Base-by-base conservation (phyloP, 148 eudicot species). In the Pouteria glomerata region DNA sequence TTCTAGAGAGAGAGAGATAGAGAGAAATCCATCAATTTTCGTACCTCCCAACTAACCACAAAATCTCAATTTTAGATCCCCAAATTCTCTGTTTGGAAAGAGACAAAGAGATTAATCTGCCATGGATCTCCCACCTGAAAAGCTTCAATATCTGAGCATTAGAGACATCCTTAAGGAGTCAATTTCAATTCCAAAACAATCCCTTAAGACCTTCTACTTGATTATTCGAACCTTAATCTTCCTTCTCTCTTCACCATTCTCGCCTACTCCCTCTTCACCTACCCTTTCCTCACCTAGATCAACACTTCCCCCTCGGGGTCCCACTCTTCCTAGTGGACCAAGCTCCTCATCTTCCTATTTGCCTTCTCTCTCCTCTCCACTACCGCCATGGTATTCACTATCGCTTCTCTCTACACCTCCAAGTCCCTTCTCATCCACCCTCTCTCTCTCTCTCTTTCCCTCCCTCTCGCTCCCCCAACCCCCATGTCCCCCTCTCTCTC, bases 161-260 rank as follows among this genome's bases (percentile, higher is more conserved):
- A 24, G 82, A 8, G n/a, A n/a, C n/a, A n/a, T 91, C 57, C 31
- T 94, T 4, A 81, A 78, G 29, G 97, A 91, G 76, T 89, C 98
- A 47, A 85, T 77, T 55, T 63, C 91, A 67, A 94, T 91, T 74
- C 98, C 98, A 4, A 89, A 72, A 48, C 87, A 67, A 10, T 87
- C 96, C 53, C 91, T 91, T 0, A 78, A 75, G 51, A 91, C 98
- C 63, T 94, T 94, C 81, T 91, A 83, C 80, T 84, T 87, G 15
- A 85, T 94, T 19, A 94, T 97, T 73, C 84, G 91, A 41, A 74
- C 96, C 81, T 80, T 91, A 61, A 77, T 94, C 19, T 94, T 94
- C 88, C 98, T 97, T 18, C 87, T 94, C 8, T 94, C 98, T 94
- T 94, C 66, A 96, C 96, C 11, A 91, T 94, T 66, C 71, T 94